Evolutionary conservation across 495 filamentous ascomycete species (phyloP).

Genomic region (Chlorociboria aeruginascens): DNA sequence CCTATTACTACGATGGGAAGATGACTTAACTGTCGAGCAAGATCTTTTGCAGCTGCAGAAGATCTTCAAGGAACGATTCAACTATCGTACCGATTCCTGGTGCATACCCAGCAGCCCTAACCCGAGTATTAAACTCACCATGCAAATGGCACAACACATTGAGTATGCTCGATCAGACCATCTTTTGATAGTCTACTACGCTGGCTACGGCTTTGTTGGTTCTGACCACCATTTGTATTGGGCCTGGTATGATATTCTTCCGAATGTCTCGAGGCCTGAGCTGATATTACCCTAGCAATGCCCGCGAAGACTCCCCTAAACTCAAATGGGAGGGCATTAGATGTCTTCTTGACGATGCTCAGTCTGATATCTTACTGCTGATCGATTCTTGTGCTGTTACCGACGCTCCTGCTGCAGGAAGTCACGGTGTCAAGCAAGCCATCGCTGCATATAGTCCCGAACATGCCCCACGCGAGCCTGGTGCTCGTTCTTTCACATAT

Average conservation of each 20-base stretch:
- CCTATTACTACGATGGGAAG: slow-evolving; percentile 42
- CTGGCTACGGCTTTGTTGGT: slow-evolving; percentile 36
- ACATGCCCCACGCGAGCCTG: slow-evolving; percentile 29
- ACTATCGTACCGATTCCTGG: slow-evolving; percentile 40
- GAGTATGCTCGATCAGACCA: slow-evolving; percentile 39
- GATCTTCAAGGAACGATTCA: slow-evolving; percentile 39
- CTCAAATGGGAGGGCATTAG: slow-evolving; percentile 20
- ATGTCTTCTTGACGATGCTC: slow-evolving; percentile 18
- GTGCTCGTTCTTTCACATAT: slow-evolving; percentile 38
- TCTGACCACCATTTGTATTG: slow-evolving; percentile 41
- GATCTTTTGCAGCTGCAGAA: slow-evolving; percentile 36
- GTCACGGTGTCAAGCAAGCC: slow-evolving; percentile 39
- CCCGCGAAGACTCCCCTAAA: slow-evolving; percentile 17
- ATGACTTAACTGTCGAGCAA: slow-evolving; percentile 34
- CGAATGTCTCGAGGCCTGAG: slow-evolving; percentile 3
- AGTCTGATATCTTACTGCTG: slow-evolving; percentile 20
- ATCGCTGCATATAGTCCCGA: slow-evolving; percentile 41
- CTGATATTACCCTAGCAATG: slow-evolving; percentile 17
- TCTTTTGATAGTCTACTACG: slow-evolving; percentile 45
- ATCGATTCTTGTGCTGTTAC: slow-evolving; percentile 20
- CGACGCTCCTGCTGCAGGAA: slow-evolving; percentile 30
- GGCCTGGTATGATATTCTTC: slow-evolving; percentile 33
- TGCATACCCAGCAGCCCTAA: slow-evolving; percentile 35
- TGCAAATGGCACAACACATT: slow-evolving; percentile 29
- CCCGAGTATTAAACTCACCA: slow-evolving; percentile 39